These are phyloP conservation scores for Kodamaea anthophila DNA, from an alignment of 1,139 yeast species.

Conservation along the genomic window DNA sequence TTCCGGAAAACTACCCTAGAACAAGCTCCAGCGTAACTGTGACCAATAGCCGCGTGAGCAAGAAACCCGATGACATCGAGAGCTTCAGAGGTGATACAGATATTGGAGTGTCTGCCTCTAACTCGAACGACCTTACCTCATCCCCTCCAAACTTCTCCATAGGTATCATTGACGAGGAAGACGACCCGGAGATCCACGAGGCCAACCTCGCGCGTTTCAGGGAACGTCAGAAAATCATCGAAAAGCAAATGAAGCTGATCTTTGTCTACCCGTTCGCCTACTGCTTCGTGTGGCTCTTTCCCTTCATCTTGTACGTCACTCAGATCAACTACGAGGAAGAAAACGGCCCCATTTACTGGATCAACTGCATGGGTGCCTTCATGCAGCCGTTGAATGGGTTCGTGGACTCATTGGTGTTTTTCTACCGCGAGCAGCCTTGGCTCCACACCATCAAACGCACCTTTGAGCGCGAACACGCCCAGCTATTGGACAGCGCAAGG, in stretches of 20 bases:
- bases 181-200: constrained; percentile 42
- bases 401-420: constrained; percentile 70
- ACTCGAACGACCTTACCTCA: no score
- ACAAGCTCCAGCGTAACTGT: constrained; percentile 5
- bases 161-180: constrained; percentile 9
- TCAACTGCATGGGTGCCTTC: constrained; percentile 61
- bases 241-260: constrained; percentile 72
- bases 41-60: constrained; percentile 1
- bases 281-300: constrained; percentile 73
- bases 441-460: constrained; percentile 38
- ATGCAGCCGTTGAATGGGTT: constrained; percentile 78
- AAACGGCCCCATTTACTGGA: constrained; percentile 56
- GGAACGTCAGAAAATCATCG: constrained; percentile 56
- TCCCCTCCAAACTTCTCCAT: constrained; percentile 8
- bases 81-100: constrained; percentile 4
- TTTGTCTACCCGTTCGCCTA: constrained; percentile 84
- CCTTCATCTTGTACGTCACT: constrained; percentile 64
- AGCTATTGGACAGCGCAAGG: constrained; percentile 17
- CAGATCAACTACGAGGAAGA: constrained; percentile 45
- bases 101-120: constrained; percentile 1
- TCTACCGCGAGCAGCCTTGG: constrained; percentile 79
- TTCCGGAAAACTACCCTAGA: constrained; percentile 18
- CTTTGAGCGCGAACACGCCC: constrained; percentile 31
- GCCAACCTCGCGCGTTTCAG: constrained; percentile 58
- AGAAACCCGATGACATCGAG: constrained; percentile 3